Evolutionary conservation across 495 filamentous ascomycete species (phyloP).

Genomic region (Halenospora varia): DNA sequence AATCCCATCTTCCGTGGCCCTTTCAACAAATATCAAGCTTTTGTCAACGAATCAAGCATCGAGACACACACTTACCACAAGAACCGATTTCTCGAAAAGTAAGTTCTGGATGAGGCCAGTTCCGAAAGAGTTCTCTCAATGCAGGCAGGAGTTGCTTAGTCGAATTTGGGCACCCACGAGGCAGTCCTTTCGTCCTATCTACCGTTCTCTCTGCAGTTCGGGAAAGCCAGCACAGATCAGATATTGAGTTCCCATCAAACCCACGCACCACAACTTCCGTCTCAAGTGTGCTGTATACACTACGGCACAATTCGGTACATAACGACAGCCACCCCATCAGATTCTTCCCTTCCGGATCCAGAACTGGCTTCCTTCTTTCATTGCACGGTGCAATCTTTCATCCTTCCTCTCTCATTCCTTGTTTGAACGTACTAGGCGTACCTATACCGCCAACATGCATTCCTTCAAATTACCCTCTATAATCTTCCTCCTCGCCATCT

Average conservation of each 20-base stretch:
- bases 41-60: not conserved
- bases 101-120: not conserved
- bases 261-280: not conserved
- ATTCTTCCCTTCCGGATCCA: not conserved
- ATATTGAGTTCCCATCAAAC: not conserved
- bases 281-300: not conserved
- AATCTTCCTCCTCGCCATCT: not conserved
- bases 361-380: not conserved
- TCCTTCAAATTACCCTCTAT: not conserved
- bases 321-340: not conserved
- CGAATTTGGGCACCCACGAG: not conserved
- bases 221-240: not conserved
- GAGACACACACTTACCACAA: too few relatives aligned
- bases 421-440: too few relatives aligned
- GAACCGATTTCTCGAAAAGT: not conserved
- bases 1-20: not conserved
- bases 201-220: not conserved
- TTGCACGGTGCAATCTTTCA: conserved; percentile 1
- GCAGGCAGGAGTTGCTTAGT: not conserved
- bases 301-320: not conserved
- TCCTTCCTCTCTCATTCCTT: not conserved
- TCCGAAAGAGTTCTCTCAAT: not conserved
- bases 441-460: not conserved
- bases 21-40: not conserved
- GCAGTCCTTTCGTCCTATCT: not conserved